A percentile compares a stretch with the other conserved stretches of the same genome.
These are phyloP conservation scores for Solanum ahanhuiri DNA, from an alignment of 257 asterid genomes.

Conservation along the genomic window DNA sequence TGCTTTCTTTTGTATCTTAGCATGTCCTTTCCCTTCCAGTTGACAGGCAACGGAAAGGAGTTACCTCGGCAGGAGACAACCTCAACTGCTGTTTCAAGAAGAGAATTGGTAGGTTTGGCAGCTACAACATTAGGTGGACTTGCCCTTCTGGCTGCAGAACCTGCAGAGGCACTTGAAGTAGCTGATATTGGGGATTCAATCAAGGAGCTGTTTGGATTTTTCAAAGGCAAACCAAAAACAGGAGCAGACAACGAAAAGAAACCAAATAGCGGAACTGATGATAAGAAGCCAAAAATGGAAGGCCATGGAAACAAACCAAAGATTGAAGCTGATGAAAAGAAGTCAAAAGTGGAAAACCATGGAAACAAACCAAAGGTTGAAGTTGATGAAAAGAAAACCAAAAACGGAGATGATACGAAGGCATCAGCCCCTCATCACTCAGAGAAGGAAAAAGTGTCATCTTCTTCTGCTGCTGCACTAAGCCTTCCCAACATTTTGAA, in stretches of 20 bases:
- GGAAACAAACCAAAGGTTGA: constrained; percentile 3
- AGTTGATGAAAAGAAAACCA: neutral
- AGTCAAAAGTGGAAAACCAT: constrained; percentile 11
- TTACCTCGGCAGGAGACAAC: constrained; percentile 8
- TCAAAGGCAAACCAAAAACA: constrained; percentile 15
- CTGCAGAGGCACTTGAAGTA: constrained; percentile 47
- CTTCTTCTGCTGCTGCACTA: constrained; percentile 8
- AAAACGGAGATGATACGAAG: neutral
- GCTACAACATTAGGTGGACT: constrained; percentile 33
- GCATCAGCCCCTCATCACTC: neutral
- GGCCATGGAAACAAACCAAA: constrained; percentile 15
- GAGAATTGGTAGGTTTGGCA: constrained; percentile 37
- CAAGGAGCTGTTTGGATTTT: constrained; percentile 21
- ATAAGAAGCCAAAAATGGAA: constrained; percentile 4
- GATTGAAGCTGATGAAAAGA: constrained; percentile 4
- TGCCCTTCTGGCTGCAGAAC: constrained; percentile 19
- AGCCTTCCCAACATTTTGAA: neutral
- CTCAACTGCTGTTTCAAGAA: constrained; percentile 17
- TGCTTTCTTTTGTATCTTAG: neutral
- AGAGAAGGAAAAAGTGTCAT: constrained; percentile 1
- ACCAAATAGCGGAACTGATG: constrained; percentile 7
- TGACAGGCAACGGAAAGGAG: constrained; percentile 16
- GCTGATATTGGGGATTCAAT: constrained; percentile 38
- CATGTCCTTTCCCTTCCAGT: constrained; percentile 15
- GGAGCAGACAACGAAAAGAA: neutral